Evolutionary conservation across 129 eudicot genomes (phyloP).

Genomic region (Centrapalus pauciflorus): DNA sequence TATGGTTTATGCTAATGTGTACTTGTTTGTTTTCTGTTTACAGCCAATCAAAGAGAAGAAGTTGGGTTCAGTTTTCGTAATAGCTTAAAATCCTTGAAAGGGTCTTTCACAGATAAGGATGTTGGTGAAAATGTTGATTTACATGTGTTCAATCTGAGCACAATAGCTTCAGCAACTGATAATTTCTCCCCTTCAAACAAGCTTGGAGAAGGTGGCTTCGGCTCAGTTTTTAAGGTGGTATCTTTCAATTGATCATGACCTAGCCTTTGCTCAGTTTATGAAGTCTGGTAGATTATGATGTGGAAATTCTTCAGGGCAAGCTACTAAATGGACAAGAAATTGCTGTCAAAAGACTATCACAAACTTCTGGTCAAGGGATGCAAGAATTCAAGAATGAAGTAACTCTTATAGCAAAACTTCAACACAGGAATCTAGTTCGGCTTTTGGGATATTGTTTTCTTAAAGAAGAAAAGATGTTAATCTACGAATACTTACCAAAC

Average conservation of each 20-base stretch:
- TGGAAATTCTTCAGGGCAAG: slow-evolving; percentile 30
- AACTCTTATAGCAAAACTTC: slow-evolving; percentile 47
- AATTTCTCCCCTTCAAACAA: slow-evolving; percentile 29
- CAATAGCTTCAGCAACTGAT: slow-evolving; percentile 34
- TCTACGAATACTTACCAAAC: slow-evolving; percentile 53
- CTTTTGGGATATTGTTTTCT: slow-evolving; percentile 46
- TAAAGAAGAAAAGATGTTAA: slow-evolving; percentile 40
- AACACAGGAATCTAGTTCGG: slow-evolving; percentile 50
- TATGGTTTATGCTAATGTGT: neutral
- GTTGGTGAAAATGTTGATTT: slow-evolving; percentile 28
- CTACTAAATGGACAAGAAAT: slow-evolving; percentile 39
- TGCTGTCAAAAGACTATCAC: slow-evolving; percentile 49
- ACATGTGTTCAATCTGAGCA: slow-evolving; percentile 26
- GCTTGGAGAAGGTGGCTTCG: slow-evolving; percentile 65
- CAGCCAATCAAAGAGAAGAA: slow-evolving; percentile 14
- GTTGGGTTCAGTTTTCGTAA: neutral
- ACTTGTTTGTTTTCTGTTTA: neutral
- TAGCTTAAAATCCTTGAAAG: slow-evolving; percentile 17
- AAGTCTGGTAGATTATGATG: neutral
- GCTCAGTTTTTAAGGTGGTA: slow-evolving; percentile 49
- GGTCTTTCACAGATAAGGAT: slow-evolving; percentile 8
- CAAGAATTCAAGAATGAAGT: slow-evolving; percentile 56
- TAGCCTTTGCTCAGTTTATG: neutral
- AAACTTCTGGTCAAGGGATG: slow-evolving; percentile 44
- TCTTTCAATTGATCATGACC: neutral